Conservation (phyloP, 2,329 filamentous ascomycete species). For the Colletotrichum sp. region DNA sequence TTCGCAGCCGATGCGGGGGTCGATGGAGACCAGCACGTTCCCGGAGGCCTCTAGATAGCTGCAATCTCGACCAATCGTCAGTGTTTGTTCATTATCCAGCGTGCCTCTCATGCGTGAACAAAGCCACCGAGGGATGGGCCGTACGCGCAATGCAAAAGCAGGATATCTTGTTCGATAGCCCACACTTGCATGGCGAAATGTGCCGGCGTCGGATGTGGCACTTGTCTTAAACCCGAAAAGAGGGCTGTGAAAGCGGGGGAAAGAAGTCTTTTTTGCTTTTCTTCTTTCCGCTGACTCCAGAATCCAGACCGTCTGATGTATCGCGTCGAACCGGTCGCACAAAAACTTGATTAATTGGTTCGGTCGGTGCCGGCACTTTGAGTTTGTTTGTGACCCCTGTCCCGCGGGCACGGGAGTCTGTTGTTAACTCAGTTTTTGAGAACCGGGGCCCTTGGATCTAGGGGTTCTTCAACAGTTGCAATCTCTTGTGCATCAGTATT, state of each 20-base stretch:
- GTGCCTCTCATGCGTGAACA: not conserved
- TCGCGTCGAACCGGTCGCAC: not conserved
- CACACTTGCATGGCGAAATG: not conserved
- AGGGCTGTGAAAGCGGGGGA: constrained; percentile 8
- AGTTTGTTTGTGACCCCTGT: not conserved
- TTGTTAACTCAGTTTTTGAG: not conserved
- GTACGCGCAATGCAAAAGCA: constrained; percentile 9
- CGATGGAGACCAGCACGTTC: not conserved
- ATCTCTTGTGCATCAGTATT: not conserved
- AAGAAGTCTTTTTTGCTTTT: not conserved
- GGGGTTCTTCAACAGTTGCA: not conserved
- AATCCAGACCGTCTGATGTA: constrained; percentile 10
- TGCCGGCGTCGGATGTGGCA: not conserved
- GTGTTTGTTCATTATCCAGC: constrained; percentile 3
- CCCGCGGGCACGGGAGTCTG: not conserved
- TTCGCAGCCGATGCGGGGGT: not conserved
- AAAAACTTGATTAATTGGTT: not conserved
- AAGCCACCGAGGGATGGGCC: constrained; percentile 2
- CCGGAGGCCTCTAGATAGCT: not conserved
- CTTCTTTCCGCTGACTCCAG: not conserved
- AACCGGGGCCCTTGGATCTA: not conserved
- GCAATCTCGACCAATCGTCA: not conserved
- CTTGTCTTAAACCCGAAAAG: not conserved
- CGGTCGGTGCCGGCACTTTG: not conserved
- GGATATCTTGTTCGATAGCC: not conserved